A percentile compares a stretch with the other conserved stretches of the same genome.
Conservation (phyloP, 1,139 yeast species). For the Kodamaea alishanica region DNA sequence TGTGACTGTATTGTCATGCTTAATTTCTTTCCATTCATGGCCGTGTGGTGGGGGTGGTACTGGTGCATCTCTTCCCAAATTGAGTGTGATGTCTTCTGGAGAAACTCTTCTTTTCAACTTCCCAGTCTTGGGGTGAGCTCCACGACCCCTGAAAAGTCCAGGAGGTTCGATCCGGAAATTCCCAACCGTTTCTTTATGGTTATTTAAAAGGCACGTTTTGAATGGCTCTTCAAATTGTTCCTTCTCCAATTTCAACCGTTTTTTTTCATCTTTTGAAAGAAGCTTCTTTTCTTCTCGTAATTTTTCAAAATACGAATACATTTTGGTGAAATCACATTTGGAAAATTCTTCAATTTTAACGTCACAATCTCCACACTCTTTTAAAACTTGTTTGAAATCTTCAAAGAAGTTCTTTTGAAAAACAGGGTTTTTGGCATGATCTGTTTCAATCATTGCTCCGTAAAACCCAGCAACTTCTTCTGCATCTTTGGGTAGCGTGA, state of each 20-base stretch:
- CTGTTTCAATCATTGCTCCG: slow-evolving; percentile 85
- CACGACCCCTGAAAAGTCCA: slow-evolving; percentile 92
- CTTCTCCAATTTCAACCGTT: slow-evolving; percentile 62
- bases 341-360: slow-evolving; percentile 56
- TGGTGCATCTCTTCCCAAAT: slow-evolving; percentile 67
- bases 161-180: slow-evolving; percentile 96
- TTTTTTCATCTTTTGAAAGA: slow-evolving; percentile 68
- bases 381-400: slow-evolving; percentile 68
- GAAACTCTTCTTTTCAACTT: slow-evolving; percentile 74
- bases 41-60: slow-evolving; percentile 86
- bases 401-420: slow-evolving; percentile 83
- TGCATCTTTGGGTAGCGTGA: slow-evolving; percentile 70
- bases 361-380: slow-evolving; percentile 45
- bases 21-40: slow-evolving; percentile 85
- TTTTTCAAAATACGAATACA: slow-evolving; percentile 67
- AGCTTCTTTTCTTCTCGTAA: slow-evolving; percentile 70
- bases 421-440: slow-evolving; percentile 82
- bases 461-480: slow-evolving; percentile 97
- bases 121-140: slow-evolving; percentile 96
- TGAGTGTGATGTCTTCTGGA: slow-evolving; percentile 87
- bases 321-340: slow-evolving; percentile 75
- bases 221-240: slow-evolving; percentile 77
- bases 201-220: slow-evolving; percentile 77
- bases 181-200: slow-evolving; percentile 88
- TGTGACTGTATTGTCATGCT: slow-evolving; percentile 84